These are phyloP conservation scores for Calocybe cyanea DNA, from an alignment of 768 basidiomycete species.

Conservation along the genomic window DNA sequence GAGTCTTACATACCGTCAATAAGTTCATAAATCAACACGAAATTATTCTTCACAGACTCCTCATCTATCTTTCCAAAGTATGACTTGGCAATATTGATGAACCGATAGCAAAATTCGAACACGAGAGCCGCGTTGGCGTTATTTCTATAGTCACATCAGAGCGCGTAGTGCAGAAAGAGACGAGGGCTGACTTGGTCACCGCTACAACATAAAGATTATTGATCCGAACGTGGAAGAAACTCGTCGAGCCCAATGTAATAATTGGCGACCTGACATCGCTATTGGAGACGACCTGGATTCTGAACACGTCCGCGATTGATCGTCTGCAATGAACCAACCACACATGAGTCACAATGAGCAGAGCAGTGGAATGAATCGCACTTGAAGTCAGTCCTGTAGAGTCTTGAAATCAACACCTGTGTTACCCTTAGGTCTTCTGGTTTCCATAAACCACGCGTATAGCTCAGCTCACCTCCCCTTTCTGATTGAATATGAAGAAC, in stretches of 20 bases:
- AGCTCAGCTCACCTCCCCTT: conserved; percentile 77
- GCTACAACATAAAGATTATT: conserved; percentile 96
- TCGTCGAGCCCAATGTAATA: conserved; percentile 95
- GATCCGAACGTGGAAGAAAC: conserved; percentile 96
- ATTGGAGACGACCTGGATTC: conserved; percentile 98
- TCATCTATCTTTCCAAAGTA: conserved; percentile 99
- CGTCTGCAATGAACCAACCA: conserved; percentile 48
- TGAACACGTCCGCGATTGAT: conserved; percentile 95
- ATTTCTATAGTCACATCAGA: conserved; percentile 46
- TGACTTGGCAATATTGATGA: conserved; percentile 89
- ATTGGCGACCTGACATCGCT: conserved; percentile 96
- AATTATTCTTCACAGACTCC: conserved; percentile 98
- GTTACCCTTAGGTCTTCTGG: conserved; percentile 6
- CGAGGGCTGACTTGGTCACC: conserved; percentile 76
- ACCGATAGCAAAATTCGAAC: conserved; percentile 97
- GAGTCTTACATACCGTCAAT: conserved; percentile 74
- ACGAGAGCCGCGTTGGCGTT: conserved; percentile 98
- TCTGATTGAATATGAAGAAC: conserved; percentile 99
- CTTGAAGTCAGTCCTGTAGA: conserved; percentile 98
- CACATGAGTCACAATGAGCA: conserved; percentile 1
- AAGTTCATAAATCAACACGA: conserved; percentile 96
- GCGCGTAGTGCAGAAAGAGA: not conserved
- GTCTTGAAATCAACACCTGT: conserved; percentile 91
- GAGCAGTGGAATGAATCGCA: conserved; percentile 33
- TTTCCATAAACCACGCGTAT: not conserved